phyloP scores from a whole-genome alignment of 2,329 filamentous ascomycete species.

The Trichoderma semiorbis region DNA sequence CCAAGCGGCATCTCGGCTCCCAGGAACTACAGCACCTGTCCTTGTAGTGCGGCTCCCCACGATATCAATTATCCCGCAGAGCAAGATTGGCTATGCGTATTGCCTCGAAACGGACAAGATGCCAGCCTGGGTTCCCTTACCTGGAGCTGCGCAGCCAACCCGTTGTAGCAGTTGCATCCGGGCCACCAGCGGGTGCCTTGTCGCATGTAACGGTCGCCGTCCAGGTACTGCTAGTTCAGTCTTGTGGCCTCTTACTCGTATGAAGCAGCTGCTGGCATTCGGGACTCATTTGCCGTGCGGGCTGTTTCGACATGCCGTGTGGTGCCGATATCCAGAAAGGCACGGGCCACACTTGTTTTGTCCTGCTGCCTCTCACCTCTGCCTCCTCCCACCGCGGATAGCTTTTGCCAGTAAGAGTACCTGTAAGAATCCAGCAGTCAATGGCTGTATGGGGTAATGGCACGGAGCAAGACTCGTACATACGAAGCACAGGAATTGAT shows the following conservation, averaged over 20 bases:
- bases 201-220: neutral
- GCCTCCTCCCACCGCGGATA: no score
- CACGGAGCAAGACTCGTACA: neutral
- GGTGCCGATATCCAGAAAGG: conserved; percentile 13
- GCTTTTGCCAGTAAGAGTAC: neutral
- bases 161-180: neutral
- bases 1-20: conserved; percentile 7
- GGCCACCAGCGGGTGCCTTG: neutral
- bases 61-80: neutral
- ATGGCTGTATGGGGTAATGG: neutral
- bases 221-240: neutral
- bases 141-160: neutral
- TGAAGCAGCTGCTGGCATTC: conserved; percentile 1
- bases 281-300: conserved; percentile 12
- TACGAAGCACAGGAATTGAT: neutral
- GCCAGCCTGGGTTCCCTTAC: neutral
- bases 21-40: neutral
- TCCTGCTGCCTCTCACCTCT: neutral
- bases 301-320: conserved; percentile 6
- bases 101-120: conserved; percentile 1
- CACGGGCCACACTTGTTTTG: conserved; percentile 11
- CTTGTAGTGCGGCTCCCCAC: conserved; percentile 4
- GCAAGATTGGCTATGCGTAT: neutral
- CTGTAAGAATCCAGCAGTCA: neutral
- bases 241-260: neutral